phyloP scores from a whole-genome alignment of 1,139 yeast species.

The Geotrichum aggregatum region DNA sequence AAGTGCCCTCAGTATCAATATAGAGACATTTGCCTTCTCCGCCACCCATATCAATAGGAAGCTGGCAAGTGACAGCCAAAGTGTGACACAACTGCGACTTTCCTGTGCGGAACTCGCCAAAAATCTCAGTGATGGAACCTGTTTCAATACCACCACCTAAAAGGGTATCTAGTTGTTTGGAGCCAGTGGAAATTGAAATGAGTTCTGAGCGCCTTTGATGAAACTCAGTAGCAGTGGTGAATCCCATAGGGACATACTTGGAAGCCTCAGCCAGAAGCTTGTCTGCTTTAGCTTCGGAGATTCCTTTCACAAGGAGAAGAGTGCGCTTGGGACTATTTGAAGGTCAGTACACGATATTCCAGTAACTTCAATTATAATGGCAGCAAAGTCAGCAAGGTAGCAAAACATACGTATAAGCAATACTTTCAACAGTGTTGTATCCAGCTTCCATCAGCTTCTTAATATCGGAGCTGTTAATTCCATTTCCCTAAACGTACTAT shows the following conservation, averaged over 20 bases:
- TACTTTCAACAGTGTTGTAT: conserved; percentile 81
- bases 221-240: conserved; percentile 94
- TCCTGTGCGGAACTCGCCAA: conserved; percentile 97
- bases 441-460: conserved; percentile 80
- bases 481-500: conserved; percentile 61
- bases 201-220: conserved; percentile 86
- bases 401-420: conserved; percentile 65
- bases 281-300: conserved; percentile 94
- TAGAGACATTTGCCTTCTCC: conserved; percentile 97
- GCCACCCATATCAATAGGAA: conserved; percentile 97
- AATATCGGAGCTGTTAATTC: conserved; percentile 76
- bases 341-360: conserved; percentile 1
- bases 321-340: conserved; percentile 57
- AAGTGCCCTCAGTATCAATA: conserved; percentile 96
- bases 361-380: background rate
- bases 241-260: conserved; percentile 88
- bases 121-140: conserved; percentile 92
- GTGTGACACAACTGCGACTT: conserved; percentile 97
- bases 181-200: conserved; percentile 91
- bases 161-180: conserved; percentile 86
- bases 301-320: conserved; percentile 76
- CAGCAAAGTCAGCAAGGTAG: background rate
- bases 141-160: conserved; percentile 97
- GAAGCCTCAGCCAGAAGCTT: conserved; percentile 77
- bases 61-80: conserved; percentile 91